phyloP scores from a whole-genome alignment of 2,329 filamentous ascomycete species.

The Coniosporium tulheliwenetii region DNA sequence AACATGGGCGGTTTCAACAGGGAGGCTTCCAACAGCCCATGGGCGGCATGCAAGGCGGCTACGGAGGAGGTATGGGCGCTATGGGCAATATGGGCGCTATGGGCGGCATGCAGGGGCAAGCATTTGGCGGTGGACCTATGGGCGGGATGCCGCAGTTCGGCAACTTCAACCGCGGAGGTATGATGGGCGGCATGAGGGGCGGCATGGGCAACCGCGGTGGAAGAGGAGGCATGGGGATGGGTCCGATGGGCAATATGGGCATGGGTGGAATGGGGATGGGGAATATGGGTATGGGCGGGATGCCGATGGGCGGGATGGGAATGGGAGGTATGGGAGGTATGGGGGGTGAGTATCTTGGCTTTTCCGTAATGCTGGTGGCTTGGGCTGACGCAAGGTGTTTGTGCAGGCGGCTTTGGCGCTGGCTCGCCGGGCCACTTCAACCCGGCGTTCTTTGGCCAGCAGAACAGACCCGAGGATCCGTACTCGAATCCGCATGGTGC shows the following conservation, averaged over 20 bases:
- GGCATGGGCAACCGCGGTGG: conserved; percentile 21
- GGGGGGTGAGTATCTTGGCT: conserved; percentile 23
- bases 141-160: conserved; percentile 12
- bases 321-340: conserved; percentile 26
- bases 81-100: conserved; percentile 28
- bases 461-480: conserved; percentile 34
- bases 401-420: conserved; percentile 46
- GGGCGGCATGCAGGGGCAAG: conserved; percentile 31
- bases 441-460: conserved; percentile 51
- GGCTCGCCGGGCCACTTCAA: conserved; percentile 54
- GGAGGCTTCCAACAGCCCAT: conserved; percentile 32
- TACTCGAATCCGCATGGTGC: conserved; percentile 71
- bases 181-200: conserved; percentile 23
- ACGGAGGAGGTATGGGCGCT: conserved; percentile 1
- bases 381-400: conserved; percentile 1
- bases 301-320: conserved; percentile 25
- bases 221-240: conserved; percentile 15
- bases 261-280: conserved; percentile 18
- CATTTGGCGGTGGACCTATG: conserved; percentile 26
- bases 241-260: conserved; percentile 33
- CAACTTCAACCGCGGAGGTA: conserved; percentile 29
- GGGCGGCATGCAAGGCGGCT: conserved; percentile 22
- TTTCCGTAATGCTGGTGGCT: background rate
- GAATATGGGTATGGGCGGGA: conserved; percentile 21
- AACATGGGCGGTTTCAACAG: background rate